A percentile compares a stretch with the other conserved stretches of the same genome.
Conservation (phyloP, 75 land plant species). For the Azolla pinnata region DNA sequence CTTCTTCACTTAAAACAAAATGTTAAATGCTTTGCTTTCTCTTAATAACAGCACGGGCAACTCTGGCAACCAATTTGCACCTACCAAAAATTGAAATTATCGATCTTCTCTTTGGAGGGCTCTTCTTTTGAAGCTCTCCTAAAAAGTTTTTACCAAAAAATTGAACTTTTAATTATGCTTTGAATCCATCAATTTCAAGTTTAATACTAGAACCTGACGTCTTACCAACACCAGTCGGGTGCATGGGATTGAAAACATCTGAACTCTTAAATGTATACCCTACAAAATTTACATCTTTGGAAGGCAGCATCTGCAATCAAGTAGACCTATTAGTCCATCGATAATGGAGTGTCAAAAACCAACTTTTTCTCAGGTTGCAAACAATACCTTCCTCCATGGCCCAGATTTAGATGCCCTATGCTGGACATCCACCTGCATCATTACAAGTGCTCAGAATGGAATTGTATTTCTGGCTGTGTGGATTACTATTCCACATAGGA, state of each 20-base stretch:
- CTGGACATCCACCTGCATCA: constrained; percentile 6
- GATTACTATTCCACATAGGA: background rate
- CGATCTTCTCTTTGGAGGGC: constrained; percentile 40
- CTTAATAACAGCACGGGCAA: too few species aligned
- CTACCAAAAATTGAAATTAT: constrained; percentile 46
- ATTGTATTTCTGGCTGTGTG: too few species aligned
- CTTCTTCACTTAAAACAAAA: too few species aligned
- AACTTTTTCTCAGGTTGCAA: constrained; percentile 3
- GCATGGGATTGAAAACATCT: constrained; percentile 53
- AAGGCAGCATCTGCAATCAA: constrained; percentile 11
- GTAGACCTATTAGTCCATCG: background rate
- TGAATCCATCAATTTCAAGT: constrained; percentile 2
- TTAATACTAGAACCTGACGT: constrained; percentile 6
- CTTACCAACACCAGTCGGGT: constrained; percentile 74
- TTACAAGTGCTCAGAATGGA: too few species aligned
- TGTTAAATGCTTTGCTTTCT: too few species aligned
- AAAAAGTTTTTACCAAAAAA: constrained; percentile 8
- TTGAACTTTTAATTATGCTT: background rate
- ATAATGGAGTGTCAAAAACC: constrained; percentile 1
- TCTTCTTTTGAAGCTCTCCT: constrained; percentile 56
- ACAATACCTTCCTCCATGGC: constrained; percentile 39
- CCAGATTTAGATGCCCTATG: constrained; percentile 28
- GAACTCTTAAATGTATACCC: constrained; percentile 30
- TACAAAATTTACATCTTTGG: constrained; percentile 17
- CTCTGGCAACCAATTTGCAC: too few species aligned